Conservation (phyloP, 176 grass and related monocot genomes). For the Triticum dicoccoides region DNA sequence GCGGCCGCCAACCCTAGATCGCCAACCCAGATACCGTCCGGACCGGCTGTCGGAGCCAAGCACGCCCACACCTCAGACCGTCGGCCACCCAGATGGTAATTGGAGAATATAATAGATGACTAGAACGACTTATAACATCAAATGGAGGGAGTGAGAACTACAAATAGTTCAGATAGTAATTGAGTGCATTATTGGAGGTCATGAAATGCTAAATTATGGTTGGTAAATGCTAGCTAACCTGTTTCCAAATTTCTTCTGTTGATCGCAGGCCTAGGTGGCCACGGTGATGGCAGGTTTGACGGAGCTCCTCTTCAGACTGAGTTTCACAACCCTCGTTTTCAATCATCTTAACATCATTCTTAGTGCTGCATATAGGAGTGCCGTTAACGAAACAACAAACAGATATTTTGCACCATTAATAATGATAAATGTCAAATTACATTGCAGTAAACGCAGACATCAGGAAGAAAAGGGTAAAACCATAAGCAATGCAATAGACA, state of each 20-base stretch:
- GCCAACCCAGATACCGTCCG: too few species aligned
- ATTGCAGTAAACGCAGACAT: not conserved
- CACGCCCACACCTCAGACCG: too few species aligned
- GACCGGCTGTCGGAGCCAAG: too few species aligned
- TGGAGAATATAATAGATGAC: not conserved
- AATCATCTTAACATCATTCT: constrained; percentile 89
- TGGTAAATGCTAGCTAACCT: constrained; percentile 43
- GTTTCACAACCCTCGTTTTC: constrained; percentile 54
- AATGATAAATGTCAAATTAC: not conserved
- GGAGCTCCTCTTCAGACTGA: too few species aligned
- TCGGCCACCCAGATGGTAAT: too few species aligned
- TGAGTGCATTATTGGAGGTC: not conserved
- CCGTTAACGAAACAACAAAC: not conserved
- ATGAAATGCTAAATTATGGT: not conserved
- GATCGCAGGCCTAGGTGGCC: constrained; percentile 76
- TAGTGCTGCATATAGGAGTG: constrained; percentile 53
- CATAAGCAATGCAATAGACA: too few species aligned
- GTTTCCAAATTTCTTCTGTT: constrained; percentile 80
- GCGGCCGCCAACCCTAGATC: too few species aligned
- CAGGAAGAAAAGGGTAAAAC: not conserved
- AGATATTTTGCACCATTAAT: not conserved
- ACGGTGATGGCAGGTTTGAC: too few species aligned
- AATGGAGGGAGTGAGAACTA: not conserved
- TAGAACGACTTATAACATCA: not conserved
- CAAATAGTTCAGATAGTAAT: not conserved